A percentile compares a stretch with the other conserved stretches of the same genome.
Evolutionary conservation across 805 yeast species (phyloP).

Genomic region (Nakazawaea siamensis): DNA sequence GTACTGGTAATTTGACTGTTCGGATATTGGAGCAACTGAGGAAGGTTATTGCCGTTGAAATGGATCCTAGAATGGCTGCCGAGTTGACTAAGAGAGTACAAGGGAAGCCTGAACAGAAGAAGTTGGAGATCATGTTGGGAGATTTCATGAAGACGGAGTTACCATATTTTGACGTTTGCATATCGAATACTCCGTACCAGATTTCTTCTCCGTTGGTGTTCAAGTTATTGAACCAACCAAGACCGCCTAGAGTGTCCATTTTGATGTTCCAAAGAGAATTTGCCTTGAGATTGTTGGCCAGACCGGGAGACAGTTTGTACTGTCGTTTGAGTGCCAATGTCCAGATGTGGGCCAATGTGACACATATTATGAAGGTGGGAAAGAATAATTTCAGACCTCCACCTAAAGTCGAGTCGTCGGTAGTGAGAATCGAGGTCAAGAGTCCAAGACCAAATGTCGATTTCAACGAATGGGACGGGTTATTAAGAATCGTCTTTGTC

Average conservation of each 20-base stretch:
- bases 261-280: conserved; percentile 98
- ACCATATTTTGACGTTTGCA: conserved; percentile 93
- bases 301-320: conserved; percentile 93
- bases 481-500: conserved; percentile 83
- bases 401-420: conserved; percentile 96
- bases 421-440: conserved; percentile 88
- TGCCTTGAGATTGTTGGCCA: conserved; percentile 85
- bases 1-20: conserved; percentile 96
- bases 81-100: conserved; percentile 95
- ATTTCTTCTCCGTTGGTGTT: conserved; percentile 95
- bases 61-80: conserved; percentile 99
- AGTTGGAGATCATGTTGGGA: conserved; percentile 85
- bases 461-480: conserved; percentile 95
- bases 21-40: conserved; percentile 86
- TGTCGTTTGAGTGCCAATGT: conserved; percentile 94
- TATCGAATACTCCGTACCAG: conserved; percentile 96
- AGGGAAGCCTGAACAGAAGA: conserved; percentile 90
- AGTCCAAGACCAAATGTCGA: conserved; percentile 91
- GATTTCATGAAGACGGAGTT: conserved; percentile 94
- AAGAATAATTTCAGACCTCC: conserved; percentile 96
- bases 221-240: conserved; percentile 81
- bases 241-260: conserved; percentile 90
- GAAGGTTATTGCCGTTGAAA: conserved; percentile 93
- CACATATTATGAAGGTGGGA: conserved; percentile 98
- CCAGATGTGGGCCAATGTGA: conserved; percentile 99